Conservation (phyloP, 352 stramenopile genomes). For the Chrysophaeum taylorii region DNA sequence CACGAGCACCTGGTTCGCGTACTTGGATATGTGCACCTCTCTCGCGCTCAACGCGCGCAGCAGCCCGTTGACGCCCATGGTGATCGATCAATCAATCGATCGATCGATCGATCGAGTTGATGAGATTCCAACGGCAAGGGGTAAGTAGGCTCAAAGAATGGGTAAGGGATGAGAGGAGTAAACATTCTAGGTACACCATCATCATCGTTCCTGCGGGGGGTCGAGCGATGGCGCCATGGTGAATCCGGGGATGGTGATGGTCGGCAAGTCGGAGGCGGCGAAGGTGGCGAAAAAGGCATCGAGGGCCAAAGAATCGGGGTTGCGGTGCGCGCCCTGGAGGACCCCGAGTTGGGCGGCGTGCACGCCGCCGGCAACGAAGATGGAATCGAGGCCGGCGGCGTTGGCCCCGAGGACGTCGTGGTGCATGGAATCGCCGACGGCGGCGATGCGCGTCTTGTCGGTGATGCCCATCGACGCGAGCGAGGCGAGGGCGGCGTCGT, state of each 20-base stretch:
- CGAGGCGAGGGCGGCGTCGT: not conserved
- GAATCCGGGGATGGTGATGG: not conserved
- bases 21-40: not conserved
- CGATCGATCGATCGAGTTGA: no score
- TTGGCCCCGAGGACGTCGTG: slow-evolving; percentile 57
- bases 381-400: slow-evolving; percentile 32
- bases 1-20: no score
- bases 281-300: not conserved
- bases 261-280: not conserved
- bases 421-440: slow-evolving; percentile 55
- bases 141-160: no score
- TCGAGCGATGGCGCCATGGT: not conserved
- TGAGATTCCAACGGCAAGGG: no score
- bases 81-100: no score
- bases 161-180: no score
- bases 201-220: no score
- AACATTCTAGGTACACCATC: no score
- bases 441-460: slow-evolving; percentile 27
- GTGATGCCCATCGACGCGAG: not conserved
- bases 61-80: not conserved
- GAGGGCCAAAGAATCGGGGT: no score
- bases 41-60: not conserved
- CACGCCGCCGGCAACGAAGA: slow-evolving; percentile 43
- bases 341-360: slow-evolving; percentile 37
- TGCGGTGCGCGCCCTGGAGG: not conserved